Conservation (phyloP, 179 eudicot genomes). For the Heliamphora pulchella region DNA sequence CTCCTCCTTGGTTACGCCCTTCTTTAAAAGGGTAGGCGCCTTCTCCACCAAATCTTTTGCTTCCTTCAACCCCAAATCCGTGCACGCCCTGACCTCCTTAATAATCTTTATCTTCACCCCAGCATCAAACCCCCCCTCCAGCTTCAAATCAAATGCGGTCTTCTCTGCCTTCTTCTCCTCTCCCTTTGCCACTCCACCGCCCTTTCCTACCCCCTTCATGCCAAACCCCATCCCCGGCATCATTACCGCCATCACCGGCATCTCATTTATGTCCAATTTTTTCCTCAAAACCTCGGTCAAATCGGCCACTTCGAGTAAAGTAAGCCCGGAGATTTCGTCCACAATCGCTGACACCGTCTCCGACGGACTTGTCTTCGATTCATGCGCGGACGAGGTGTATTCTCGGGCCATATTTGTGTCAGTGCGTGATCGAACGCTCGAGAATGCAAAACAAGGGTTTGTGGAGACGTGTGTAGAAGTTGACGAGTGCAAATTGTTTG, state of each 20-base stretch:
- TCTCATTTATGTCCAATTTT: slow-evolving; percentile 51
- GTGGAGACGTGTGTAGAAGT: not conserved
- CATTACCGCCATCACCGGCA: slow-evolving; percentile 79
- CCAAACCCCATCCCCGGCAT: slow-evolving; percentile 96
- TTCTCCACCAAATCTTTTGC: slow-evolving; percentile 95
- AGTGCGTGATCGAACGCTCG: not conserved
- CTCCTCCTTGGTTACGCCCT: slow-evolving; percentile 76
- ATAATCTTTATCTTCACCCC: slow-evolving; percentile 78
- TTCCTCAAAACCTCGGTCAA: slow-evolving; percentile 52
- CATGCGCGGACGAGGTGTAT: slow-evolving; percentile 27
- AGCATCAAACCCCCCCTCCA: slow-evolving; percentile 78
- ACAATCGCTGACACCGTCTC: slow-evolving; percentile 53
- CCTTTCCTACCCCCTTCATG: slow-evolving; percentile 31
- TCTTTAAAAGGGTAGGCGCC: slow-evolving; percentile 84
- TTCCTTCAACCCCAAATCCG: slow-evolving; percentile 85
- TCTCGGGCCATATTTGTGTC: slow-evolving; percentile 16
- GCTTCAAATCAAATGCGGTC: slow-evolving; percentile 80
- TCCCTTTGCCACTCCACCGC: slow-evolving; percentile 31
- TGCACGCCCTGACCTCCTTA: slow-evolving; percentile 83
- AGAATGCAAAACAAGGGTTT: slow-evolving; percentile 8
- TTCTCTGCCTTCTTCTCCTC: slow-evolving; percentile 62
- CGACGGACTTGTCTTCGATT: slow-evolving; percentile 25
- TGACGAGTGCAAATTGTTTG: not conserved
- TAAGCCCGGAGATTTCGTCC: slow-evolving; percentile 59
- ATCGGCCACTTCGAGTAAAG: slow-evolving; percentile 64